Percentiles rank a stretch among this genome's conserved stretches.
Conservation (phyloP, 2,329 filamentous ascomycete species). For the Xylaria sp. region DNA sequence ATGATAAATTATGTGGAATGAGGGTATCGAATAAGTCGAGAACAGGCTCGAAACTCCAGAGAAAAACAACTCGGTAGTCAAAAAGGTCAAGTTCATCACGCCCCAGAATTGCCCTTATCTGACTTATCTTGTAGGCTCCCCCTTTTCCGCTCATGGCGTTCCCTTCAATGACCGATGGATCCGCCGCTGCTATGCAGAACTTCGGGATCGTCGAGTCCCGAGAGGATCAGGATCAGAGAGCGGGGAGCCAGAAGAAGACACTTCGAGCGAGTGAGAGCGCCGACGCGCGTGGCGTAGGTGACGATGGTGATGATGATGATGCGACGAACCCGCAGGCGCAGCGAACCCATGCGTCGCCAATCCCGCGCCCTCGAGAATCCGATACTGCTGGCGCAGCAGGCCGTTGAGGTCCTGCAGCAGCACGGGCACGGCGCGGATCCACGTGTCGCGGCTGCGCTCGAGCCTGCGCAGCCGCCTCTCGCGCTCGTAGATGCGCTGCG, state of each 20-base stretch:
- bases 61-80: background rate
- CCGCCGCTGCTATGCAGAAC: conserved; percentile 21
- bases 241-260: conserved; percentile 18
- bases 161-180: conserved; percentile 11
- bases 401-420: conserved; percentile 57
- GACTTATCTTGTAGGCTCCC: background rate
- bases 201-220: conserved; percentile 22
- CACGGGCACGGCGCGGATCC: conserved; percentile 56
- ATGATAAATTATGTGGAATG: background rate
- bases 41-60: background rate
- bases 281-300: conserved; percentile 2
- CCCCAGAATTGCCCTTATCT: background rate
- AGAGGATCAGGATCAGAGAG: conserved; percentile 13
- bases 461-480: conserved; percentile 58
- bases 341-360: conserved; percentile 8
- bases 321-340: conserved; percentile 7
- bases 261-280: conserved; percentile 28
- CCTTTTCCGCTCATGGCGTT: background rate
- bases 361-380: conserved; percentile 42
- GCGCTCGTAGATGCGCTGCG: conserved; percentile 58
- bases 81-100: background rate
- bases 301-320: background rate
- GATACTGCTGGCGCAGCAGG: conserved; percentile 46
- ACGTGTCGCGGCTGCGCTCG: conserved; percentile 59
- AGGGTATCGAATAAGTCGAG: background rate